Conservation (phyloP, 352 stramenopile genomes). For the Aphanomyces stellatus region DNA sequence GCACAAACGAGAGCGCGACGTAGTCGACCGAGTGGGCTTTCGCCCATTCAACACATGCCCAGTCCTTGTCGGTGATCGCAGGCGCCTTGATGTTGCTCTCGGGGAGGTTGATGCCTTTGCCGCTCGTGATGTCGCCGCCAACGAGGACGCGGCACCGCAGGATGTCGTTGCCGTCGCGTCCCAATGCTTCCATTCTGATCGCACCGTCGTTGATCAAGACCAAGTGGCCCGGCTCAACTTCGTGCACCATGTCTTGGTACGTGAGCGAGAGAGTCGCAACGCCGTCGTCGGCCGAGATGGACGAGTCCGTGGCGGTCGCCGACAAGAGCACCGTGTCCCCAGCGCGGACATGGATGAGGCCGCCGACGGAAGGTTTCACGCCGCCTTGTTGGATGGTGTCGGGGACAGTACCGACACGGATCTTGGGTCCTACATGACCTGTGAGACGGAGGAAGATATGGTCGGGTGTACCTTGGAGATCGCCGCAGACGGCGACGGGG, state of each 20-base stretch:
- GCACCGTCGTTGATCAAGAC: slow-evolving; percentile 19
- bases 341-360: not conserved
- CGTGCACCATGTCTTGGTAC: slow-evolving; percentile 15
- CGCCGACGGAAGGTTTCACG: not conserved
- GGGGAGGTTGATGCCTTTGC: slow-evolving; percentile 18
- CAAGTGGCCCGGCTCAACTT: slow-evolving; percentile 9
- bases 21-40: slow-evolving; percentile 11
- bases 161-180: not conserved
- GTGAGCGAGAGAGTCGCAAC: not conserved
- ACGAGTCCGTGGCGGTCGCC: not conserved
- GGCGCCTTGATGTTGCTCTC: slow-evolving; percentile 16
- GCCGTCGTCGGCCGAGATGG: not conserved
- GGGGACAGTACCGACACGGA: slow-evolving; percentile 9
- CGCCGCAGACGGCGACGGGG: not conserved
- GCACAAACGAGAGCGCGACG: slow-evolving; percentile 16
- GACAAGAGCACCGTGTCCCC: slow-evolving; percentile 11
- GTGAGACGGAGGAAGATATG: not conserved
- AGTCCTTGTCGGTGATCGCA: slow-evolving; percentile 16
- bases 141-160: slow-evolving; percentile 1
- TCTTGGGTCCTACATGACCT: slow-evolving; percentile 2
- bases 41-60: slow-evolving; percentile 17
- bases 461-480: not conserved
- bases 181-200: slow-evolving; percentile 7
- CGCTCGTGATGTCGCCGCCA: slow-evolving; percentile 7
- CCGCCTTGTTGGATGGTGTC: not conserved